Conservation (phyloP, 2,329 filamentous ascomycete genomes). For the Rugonectria rugulosa region DNA sequence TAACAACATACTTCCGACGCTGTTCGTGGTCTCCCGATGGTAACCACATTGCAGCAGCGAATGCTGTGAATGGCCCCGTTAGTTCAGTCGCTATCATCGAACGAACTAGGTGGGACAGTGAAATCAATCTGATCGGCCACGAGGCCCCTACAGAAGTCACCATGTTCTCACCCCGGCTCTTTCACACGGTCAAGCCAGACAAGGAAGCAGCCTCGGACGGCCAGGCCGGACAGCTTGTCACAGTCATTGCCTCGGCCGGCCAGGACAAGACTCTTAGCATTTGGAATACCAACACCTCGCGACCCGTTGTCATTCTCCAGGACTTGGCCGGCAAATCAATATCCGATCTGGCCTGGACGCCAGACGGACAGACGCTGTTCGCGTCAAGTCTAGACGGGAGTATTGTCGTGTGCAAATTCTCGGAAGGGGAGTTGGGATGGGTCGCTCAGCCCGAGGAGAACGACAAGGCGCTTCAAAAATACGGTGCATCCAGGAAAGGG, state of each 20-base stretch:
- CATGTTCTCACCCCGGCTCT: conserved; percentile 93
- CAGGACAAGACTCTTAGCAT: conserved; percentile 96
- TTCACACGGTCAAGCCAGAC: conserved; percentile 74
- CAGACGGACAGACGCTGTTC: conserved; percentile 87
- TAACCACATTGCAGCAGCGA: conserved; percentile 94
- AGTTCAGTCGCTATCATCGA: conserved; percentile 97
- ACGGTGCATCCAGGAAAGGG: conserved; percentile 84
- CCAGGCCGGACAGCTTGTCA: conserved; percentile 66
- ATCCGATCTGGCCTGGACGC: conserved; percentile 92
- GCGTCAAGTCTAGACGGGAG: conserved; percentile 89
- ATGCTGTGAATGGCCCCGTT: conserved; percentile 96
- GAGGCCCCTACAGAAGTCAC: conserved; percentile 97
- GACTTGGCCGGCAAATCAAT: conserved; percentile 91
- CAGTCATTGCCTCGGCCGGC: conserved; percentile 94
- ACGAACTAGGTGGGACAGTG: conserved; percentile 89
- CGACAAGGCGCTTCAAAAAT: conserved; percentile 91
- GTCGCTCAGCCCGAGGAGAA: conserved; percentile 88
- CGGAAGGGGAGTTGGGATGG: conserved; percentile 87
- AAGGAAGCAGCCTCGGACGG: conserved; percentile 58
- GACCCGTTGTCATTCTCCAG: conserved; percentile 88
- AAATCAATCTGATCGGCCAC: conserved; percentile 97
- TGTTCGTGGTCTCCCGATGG: conserved; percentile 99
- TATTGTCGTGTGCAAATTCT: conserved; percentile 83
- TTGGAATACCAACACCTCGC: conserved; percentile 96
- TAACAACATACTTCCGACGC: conserved; percentile 95